These are phyloP conservation scores for Ganoderma lucidum DNA, from an alignment of 1,284 basidiomycete genomes.

Conservation along the genomic window DNA sequence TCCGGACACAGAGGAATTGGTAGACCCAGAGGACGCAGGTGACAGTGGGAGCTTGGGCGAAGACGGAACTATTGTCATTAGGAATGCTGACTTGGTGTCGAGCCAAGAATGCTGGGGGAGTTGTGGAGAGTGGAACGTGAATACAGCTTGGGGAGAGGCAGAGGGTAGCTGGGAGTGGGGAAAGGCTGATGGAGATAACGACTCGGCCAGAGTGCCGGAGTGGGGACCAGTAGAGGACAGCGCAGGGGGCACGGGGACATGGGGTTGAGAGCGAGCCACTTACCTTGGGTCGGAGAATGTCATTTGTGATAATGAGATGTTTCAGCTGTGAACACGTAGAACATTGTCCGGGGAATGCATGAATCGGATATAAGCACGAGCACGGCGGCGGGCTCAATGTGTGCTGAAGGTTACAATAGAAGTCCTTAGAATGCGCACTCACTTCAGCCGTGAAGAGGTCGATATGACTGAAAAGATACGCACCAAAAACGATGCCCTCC, in stretches of 20 bases:
- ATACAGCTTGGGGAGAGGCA: not conserved
- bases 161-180: not conserved
- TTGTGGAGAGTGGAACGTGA: not conserved
- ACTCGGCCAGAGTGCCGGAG: not conserved
- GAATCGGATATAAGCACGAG: slow-evolving; percentile 18
- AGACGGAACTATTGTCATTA: not conserved
- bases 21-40: slow-evolving; percentile 17
- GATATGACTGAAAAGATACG: not conserved
- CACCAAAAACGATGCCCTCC: slow-evolving; percentile 10
- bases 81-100: not conserved
- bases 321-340: not conserved
- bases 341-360: slow-evolving; percentile 7
- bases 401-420: slow-evolving; percentile 14
- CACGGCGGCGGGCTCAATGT: slow-evolving; percentile 6
- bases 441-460: not conserved
- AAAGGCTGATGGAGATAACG: not conserved
- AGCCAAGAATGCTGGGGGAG: not conserved
- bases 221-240: slow-evolving; percentile 16
- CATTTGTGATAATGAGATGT: not conserved
- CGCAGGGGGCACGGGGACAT: not conserved
- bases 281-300: not conserved
- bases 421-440: slow-evolving; percentile 6
- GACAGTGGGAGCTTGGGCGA: slow-evolving; percentile 8
- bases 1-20: slow-evolving; percentile 23
- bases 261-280: not conserved